phyloP scores from a whole-genome alignment of 2,329 filamentous ascomycete genomes.

The Fusarium proliferatum region DNA sequence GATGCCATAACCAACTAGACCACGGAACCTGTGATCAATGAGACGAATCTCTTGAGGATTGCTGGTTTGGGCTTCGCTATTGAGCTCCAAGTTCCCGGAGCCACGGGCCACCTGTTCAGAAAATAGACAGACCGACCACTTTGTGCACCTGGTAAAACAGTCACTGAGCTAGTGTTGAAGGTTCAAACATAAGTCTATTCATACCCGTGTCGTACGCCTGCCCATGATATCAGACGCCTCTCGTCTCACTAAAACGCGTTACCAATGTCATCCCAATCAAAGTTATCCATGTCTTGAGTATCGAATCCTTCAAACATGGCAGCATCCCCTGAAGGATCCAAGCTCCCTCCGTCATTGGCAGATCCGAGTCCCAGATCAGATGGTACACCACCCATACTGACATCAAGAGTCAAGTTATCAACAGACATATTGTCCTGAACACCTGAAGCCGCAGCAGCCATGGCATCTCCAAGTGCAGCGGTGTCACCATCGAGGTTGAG shows the following conservation, averaged over 20 bases:
- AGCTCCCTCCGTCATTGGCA: slow-evolving; percentile 47
- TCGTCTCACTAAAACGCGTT: slow-evolving; percentile 5
- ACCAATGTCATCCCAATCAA: slow-evolving; percentile 25
- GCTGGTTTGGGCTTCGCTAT: not conserved
- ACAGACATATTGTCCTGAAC: slow-evolving; percentile 54
- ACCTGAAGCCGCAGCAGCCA: slow-evolving; percentile 57
- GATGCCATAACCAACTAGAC: slow-evolving; percentile 32
- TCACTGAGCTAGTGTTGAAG: not conserved
- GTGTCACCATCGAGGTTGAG: slow-evolving; percentile 55
- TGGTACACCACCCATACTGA: slow-evolving; percentile 55
- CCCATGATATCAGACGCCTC: not conserved
- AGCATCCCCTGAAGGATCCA: slow-evolving; percentile 51
- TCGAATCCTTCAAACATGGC: slow-evolving; percentile 55
- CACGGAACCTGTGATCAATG: slow-evolving; percentile 6
- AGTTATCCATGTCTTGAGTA: slow-evolving; percentile 53
- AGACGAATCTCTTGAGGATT: not conserved
- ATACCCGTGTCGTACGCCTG: slow-evolving; percentile 14
- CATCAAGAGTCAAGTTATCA: slow-evolving; percentile 59
- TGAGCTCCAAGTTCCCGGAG: not conserved
- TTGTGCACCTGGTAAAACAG: not conserved
- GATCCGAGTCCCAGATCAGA: slow-evolving; percentile 55
- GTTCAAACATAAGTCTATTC: not conserved
- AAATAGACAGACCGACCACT: not conserved
- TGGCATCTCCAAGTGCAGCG: slow-evolving; percentile 53
- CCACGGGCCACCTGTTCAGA: not conserved